A percentile compares a stretch with the other conserved stretches of the same genome.
Conservation (phyloP, 116 monocot genomes). For the Posidonia oceanica region DNA sequence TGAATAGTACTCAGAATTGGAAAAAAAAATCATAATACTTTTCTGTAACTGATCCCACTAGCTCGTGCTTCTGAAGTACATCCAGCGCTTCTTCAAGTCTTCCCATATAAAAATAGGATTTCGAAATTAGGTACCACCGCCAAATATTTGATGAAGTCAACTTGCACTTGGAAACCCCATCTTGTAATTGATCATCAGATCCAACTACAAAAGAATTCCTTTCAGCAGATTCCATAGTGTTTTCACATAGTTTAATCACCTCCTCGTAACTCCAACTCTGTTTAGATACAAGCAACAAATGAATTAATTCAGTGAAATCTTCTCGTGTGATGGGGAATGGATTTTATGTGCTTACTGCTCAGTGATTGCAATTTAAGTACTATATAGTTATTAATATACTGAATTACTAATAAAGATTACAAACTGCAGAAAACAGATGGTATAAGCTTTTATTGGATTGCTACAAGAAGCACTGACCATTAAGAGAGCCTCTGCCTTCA, state of each 20-base stretch:
- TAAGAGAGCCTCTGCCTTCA: conserved; percentile 89
- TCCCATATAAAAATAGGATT: conserved; percentile 75
- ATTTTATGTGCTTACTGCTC: no score
- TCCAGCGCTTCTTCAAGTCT: conserved; percentile 84
- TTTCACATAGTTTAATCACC: conserved; percentile 66
- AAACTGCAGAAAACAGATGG: no score
- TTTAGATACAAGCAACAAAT: background rate
- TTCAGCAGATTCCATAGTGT: conserved; percentile 45
- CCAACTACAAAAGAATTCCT: conserved; percentile 22
- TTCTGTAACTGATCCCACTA: conserved; percentile 23
- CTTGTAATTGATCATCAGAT: conserved; percentile 14
- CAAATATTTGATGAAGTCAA: conserved; percentile 27
- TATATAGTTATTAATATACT: no score
- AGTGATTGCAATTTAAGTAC: no score
- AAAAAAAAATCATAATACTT: conserved; percentile 22
- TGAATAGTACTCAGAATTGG: no score
- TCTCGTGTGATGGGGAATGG: no score
- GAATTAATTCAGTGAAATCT: no score
- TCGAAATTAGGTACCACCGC: conserved; percentile 56
- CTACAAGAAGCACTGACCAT: no score
- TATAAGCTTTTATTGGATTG: no score
- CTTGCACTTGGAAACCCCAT: conserved; percentile 12
- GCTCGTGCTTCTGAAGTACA: conserved; percentile 54
- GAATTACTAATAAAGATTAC: no score
- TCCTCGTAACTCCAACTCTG: conserved; percentile 74